Evolutionary conservation across 305 asterid genomes (phyloP).

Genomic region (Fraxinus nigra): DNA sequence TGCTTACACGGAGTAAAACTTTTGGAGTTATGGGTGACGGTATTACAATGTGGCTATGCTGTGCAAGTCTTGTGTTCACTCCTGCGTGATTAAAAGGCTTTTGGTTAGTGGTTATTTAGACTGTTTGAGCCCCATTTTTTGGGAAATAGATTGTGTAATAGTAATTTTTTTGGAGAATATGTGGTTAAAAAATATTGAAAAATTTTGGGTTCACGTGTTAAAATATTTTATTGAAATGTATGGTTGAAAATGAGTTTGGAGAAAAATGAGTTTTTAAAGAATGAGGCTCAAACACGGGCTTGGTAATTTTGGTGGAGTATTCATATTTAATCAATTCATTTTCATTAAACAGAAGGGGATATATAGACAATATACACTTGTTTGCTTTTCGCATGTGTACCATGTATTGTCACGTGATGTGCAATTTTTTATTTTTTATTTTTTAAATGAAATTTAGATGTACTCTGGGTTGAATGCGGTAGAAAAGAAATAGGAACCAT

Average conservation of each 20-base stretch:
- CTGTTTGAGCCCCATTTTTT: no score
- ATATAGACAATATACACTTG: not conserved
- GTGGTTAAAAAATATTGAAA: no score
- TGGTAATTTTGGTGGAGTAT: not conserved
- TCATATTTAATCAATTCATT: not conserved
- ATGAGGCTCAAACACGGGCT: no score
- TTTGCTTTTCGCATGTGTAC: not conserved
- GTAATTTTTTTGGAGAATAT: no score
- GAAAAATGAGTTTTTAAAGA: no score
- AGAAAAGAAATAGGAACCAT: not conserved
- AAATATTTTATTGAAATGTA: no score
- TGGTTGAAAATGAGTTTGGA: no score
- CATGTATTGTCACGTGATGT: not conserved
- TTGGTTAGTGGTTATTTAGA: not conserved
- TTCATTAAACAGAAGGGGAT: not conserved
- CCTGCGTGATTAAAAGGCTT: constrained; percentile 9
- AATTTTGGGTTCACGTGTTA: no score
- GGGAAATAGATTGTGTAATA: no score
- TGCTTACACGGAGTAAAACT: not conserved
- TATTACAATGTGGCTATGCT: not conserved
- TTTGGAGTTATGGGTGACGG: not conserved
- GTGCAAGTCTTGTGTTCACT: not conserved
- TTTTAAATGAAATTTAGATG: not conserved
- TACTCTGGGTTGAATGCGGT: constrained; percentile 1
- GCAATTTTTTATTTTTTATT: not conserved